A percentile compares a stretch with the other conserved stretches of the same genome.
phyloP scores from a whole-genome alignment of 805 yeast species.

The Ogataea henricii region DNA sequence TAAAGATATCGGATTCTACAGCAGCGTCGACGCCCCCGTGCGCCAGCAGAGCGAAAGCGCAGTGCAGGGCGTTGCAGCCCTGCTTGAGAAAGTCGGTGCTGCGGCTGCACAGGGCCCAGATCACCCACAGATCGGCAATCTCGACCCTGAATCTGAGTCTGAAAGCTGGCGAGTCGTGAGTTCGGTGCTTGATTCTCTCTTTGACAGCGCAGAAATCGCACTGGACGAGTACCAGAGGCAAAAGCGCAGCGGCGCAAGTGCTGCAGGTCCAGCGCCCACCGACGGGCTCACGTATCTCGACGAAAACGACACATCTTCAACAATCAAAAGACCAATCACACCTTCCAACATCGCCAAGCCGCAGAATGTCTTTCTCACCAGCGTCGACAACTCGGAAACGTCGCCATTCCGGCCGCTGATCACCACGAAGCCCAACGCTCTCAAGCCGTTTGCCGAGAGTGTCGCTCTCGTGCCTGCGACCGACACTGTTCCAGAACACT shows the following conservation, averaged over 20 bases:
- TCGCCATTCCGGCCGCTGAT: constrained; percentile 80
- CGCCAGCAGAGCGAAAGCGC: constrained; percentile 41
- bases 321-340: constrained; percentile 8
- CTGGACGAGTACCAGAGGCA: constrained; percentile 47
- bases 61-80: constrained; percentile 43
- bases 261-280: constrained; percentile 6
- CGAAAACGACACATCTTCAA: constrained; percentile 44
- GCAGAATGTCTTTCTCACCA: constrained; percentile 56
- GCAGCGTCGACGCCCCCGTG: constrained; percentile 57
- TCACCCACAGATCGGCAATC: constrained; percentile 18
- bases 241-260: constrained; percentile 14
- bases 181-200: constrained; percentile 63
- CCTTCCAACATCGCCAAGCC: constrained; percentile 52
- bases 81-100: constrained; percentile 33
- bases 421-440: constrained; percentile 69
- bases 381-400: constrained; percentile 64
- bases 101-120: constrained; percentile 7
- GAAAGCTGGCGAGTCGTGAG: constrained; percentile 66
- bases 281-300: constrained; percentile 51
- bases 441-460: constrained; percentile 57
- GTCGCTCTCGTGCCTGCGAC: constrained; percentile 39
- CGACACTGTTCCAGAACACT: constrained; percentile 56
- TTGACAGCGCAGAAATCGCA: constrained; percentile 76
- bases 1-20: constrained; percentile 78
- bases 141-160: constrained; percentile 32